Conservation (phyloP, 306 rosid species). For the Mucuna pruriens region DNA sequence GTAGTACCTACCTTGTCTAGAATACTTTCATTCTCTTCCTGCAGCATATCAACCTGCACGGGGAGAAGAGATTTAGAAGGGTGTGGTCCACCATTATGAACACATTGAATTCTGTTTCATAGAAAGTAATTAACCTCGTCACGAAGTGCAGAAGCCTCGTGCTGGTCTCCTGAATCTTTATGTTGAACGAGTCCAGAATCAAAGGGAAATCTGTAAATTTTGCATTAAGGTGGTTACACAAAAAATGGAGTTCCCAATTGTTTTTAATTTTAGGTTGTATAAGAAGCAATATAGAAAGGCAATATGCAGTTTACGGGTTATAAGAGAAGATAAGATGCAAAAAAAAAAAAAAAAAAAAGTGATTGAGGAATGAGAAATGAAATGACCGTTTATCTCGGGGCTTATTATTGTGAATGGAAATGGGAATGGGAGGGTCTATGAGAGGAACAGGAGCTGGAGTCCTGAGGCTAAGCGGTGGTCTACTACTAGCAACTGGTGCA, state of each 20-base stretch:
- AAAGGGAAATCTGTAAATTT: constrained; percentile 66
- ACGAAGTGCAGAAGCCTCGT: constrained; percentile 73
- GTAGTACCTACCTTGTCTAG: constrained; percentile 83
- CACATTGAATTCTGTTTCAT: not conserved
- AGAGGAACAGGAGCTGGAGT: constrained; percentile 59
- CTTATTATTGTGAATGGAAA: constrained; percentile 52
- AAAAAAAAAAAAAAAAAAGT: not conserved
- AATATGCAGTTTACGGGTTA: not conserved
- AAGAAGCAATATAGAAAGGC: not conserved
- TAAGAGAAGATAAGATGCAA: not conserved
- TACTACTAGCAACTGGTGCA: constrained; percentile 10
- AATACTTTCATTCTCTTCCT: constrained; percentile 81
- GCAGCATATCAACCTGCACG: constrained; percentile 83
- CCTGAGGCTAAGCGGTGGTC: constrained; percentile 51
- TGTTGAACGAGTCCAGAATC: constrained; percentile 51
- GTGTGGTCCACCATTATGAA: not conserved
- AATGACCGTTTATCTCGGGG: constrained; percentile 64
- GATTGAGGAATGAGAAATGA: not conserved
- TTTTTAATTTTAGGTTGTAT: not conserved
- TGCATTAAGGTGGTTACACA: not conserved
- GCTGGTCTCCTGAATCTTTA: constrained; percentile 70
- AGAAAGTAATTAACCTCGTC: constrained; percentile 70
- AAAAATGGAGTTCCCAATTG: not conserved
- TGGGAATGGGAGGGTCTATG: constrained; percentile 58
- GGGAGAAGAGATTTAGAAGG: constrained; percentile 20